Percentiles rank a stretch among this genome's conserved stretches.
These are phyloP conservation scores for Rhizoclosmatium sp. DNA, from an alignment of 192 early-diverging fungal genomes.

Conservation along the genomic window DNA sequence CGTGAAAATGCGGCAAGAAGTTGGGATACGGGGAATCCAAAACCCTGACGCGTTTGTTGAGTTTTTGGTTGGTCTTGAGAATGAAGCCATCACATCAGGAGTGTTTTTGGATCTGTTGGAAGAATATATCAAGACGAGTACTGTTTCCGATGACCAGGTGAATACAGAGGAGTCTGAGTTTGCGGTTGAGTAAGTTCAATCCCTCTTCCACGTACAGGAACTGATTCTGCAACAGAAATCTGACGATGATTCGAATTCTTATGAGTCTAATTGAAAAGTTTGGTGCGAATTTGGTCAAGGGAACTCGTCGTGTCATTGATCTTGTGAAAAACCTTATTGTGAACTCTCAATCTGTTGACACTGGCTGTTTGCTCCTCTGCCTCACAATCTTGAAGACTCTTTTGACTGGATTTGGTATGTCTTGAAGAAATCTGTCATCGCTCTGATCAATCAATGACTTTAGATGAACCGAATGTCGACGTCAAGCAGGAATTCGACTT, in stretches of 20 bases:
- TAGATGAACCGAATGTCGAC: neutral
- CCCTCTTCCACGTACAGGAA: neutral
- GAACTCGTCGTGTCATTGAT: slow-evolving; percentile 15
- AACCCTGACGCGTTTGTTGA: slow-evolving; percentile 71
- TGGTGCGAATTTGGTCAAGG: slow-evolving; percentile 19
- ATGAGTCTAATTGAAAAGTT: slow-evolving; percentile 51
- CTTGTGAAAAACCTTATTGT: slow-evolving; percentile 26
- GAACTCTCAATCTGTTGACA: neutral
- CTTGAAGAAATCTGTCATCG: slow-evolving; percentile 24
- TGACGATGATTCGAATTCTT: slow-evolving; percentile 44
- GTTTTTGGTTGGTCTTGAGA: slow-evolving; percentile 64
- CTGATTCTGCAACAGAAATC: neutral
- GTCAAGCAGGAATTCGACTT: slow-evolving; percentile 25
- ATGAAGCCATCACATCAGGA: slow-evolving; percentile 68
- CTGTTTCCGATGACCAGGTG: slow-evolving; percentile 34
- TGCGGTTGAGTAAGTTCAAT: neutral
- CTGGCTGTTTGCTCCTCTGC: slow-evolving; percentile 26
- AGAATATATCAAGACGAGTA: slow-evolving; percentile 67
- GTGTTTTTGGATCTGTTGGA: slow-evolving; percentile 81
- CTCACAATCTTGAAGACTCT: slow-evolving; percentile 19
- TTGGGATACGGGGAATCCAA: slow-evolving; percentile 12
- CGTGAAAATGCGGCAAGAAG: neutral
- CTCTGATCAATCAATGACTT: slow-evolving; percentile 27
- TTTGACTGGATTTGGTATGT: slow-evolving; percentile 15
- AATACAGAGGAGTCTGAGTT: neutral